Evolutionary conservation across 495 filamentous ascomycete species (phyloP), one percentile per base, ranked within the genome.

Genomic region (Acidiella bohemica): DNA sequence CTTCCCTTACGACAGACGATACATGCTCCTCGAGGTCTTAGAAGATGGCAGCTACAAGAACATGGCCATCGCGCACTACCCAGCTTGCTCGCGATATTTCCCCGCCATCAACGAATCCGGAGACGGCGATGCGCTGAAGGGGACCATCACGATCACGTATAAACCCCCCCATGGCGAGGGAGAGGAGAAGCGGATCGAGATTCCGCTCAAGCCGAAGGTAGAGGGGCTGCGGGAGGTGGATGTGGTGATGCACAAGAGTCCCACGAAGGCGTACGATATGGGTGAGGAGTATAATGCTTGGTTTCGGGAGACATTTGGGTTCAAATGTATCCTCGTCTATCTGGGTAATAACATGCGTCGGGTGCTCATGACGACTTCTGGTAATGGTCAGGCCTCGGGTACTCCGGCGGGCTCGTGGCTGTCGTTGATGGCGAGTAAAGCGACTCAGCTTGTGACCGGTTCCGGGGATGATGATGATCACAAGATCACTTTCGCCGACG

Each of bases 401-500:
- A n/a, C 21, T 3, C 12, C 31, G 18, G 27, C 5, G 2, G 19
- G 28, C 17, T 22, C 36, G 8, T 78, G 72, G 73, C 39, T 70
- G 0, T 65, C 70, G 2, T 58, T 44, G 14, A 30, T 76, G 24
- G 47, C 61, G 1, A 61, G 57, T 2, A 59, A 51, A 32, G 29
- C 72, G 9, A 58, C 61, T 6, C 43, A 22, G 22, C 39, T 41
- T 22, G 31, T 46, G 8, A 25, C 47, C n/a, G 53, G 41, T 31
- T 20, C 23, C 20, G n/a, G 4, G 7, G 13, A 40, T 13, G 30
- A 48, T 25, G 20, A 60, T 2, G 49, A 21, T 2, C 25, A 47
- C 8, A 64, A 21, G 58, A 73, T 94, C 19, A 78, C 72, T 1
- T 96, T 96, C 54, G 72, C 80, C 3, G 88, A 96, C 54, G 72